Evolutionary conservation across 768 basidiomycete genomes (phyloP).

Genomic region (Paxillus ammoniavirescens): DNA sequence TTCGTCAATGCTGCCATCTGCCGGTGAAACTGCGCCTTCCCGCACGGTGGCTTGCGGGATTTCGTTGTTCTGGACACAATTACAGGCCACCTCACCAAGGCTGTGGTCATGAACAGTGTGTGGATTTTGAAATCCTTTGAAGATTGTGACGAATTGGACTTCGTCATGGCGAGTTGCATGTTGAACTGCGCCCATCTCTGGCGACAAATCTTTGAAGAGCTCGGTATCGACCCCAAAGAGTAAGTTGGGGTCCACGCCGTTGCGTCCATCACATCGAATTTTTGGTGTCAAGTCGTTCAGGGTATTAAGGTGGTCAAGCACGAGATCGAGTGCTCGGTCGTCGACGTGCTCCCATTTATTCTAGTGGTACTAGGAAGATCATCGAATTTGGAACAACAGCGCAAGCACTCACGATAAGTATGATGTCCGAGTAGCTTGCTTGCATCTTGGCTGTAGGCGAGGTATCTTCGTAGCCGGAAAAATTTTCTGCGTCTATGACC

Average conservation of each 20-base stretch:
- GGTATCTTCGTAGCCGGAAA: constrained; percentile 88
- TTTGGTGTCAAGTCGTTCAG: constrained; percentile 91
- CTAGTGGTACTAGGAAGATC: constrained; percentile 33
- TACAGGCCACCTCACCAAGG: constrained; percentile 8
- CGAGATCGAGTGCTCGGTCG: constrained; percentile 74
- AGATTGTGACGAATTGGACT: constrained; percentile 76
- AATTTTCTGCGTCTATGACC: constrained; percentile 90
- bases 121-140: constrained; percentile 36
- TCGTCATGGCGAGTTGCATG: constrained; percentile 66
- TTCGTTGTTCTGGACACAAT: constrained; percentile 3
- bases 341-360: constrained; percentile 91
- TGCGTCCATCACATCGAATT: constrained; percentile 60
- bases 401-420: constrained; percentile 64
- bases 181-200: neutral
- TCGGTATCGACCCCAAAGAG: constrained; percentile 92
- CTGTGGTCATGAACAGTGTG: constrained; percentile 18
- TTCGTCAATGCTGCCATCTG: constrained; percentile 33
- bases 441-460: constrained; percentile 92
- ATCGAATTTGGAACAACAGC: constrained; percentile 1
- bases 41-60: neutral
- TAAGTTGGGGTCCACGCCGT: constrained; percentile 71
- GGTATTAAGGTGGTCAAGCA: constrained; percentile 84
- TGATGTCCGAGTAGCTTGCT: constrained; percentile 92
- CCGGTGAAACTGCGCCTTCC: neutral
- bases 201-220: constrained; percentile 46